phyloP scores from a whole-genome alignment of 1,284 basidiomycete genomes.

The Rhodotorula sp. region DNA sequence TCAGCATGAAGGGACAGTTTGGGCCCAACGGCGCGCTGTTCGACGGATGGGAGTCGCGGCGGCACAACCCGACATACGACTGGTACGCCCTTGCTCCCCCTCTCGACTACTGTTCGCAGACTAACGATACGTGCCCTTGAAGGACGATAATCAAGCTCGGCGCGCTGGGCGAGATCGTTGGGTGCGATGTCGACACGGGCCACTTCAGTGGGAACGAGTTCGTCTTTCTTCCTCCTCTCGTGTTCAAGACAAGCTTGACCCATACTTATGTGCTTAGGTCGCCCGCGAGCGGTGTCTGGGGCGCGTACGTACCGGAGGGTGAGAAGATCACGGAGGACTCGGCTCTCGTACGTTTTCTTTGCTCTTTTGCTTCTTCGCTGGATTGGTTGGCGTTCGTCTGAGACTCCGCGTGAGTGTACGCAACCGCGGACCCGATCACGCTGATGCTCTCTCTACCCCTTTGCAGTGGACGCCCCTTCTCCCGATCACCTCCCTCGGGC shows the following conservation, averaged over 20 bases:
- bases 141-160: slow-evolving; percentile 88
- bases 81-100: slow-evolving; percentile 62
- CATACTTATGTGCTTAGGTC: slow-evolving; percentile 22
- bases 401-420: too few species aligned
- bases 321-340: slow-evolving; percentile 36
- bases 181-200: slow-evolving; percentile 94
- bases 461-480: slow-evolving; percentile 78
- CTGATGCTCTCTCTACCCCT: neutral
- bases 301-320: slow-evolving; percentile 38
- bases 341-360: slow-evolving; percentile 24
- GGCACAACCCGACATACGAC: slow-evolving; percentile 86
- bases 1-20: slow-evolving; percentile 86
- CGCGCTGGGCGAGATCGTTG: slow-evolving; percentile 64
- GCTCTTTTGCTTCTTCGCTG: neutral
- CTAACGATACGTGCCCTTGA: neutral
- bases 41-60: slow-evolving; percentile 89
- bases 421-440: neutral
- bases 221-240: slow-evolving; percentile 38
- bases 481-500: slow-evolving; percentile 72
- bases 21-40: slow-evolving; percentile 93
- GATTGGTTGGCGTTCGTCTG: neutral
- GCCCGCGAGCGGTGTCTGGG: slow-evolving; percentile 46
- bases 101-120: accelerated
- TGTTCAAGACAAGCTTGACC: accelerated
- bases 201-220: slow-evolving; percentile 93